Evolutionary conservation across 352 stramenopile species (phyloP), one percentile per base, ranked within the genome.

Genomic region (Pythium biforme): DNA sequence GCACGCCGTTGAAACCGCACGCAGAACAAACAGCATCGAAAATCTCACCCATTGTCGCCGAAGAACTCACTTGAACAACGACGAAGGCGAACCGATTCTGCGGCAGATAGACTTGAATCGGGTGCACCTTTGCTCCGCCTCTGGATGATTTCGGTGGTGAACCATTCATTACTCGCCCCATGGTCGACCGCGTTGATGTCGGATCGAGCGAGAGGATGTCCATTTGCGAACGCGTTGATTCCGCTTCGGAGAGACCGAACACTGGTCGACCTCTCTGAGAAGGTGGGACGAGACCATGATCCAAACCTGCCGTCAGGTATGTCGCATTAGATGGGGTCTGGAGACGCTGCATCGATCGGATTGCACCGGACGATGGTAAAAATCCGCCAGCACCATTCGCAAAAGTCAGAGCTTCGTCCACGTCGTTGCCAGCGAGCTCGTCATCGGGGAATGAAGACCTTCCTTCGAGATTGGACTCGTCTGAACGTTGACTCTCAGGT

Each of bases 41-140:
- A 19, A 95, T 49, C 54, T 93, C 82, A 0, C 79, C 81, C 71
- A 94, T 73, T 11, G 77, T 54, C n/a, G 72, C 76, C 22, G 55
- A 77, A 1, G 81, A 53, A 62, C 77, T 75, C 20, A 89, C 73
- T 54, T 88, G 76, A n/a, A 94, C 66, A 19, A 87, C 76, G 25
- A 94, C 81, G 41, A 78, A 94, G 0, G 81, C 83, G 63, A 96
- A 96, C 12, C 87, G 81, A 43, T 96, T 96, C 22, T 92, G 83
- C 7, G 87, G 83, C 9, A 96, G 68, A 58, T 96, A 96, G 26
- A 96, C 83, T 66, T 90, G 80, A 51, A 95, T 60, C 3, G 73
- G 75, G 22, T 79, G 67, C 46, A 72, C 1, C 29, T 77, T 80
- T 4, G 65, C 74, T 27, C 57, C 71, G 29, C 82, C 69, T 11